Evolutionary conservation across 1,284 basidiomycete genomes (phyloP).

Genomic region (Cryptococcus floricola): DNA sequence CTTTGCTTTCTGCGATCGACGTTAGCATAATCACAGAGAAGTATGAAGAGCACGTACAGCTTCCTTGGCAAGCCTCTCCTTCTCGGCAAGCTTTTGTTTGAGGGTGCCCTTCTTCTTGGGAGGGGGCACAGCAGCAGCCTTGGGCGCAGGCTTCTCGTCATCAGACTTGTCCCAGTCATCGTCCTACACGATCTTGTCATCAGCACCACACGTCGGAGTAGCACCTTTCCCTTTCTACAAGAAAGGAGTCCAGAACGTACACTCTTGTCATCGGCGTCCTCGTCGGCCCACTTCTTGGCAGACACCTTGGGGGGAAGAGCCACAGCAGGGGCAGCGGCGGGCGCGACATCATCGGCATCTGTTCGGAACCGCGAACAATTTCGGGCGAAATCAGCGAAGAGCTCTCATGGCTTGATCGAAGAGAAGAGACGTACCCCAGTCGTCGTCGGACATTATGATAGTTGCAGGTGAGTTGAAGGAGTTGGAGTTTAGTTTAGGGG

Average conservation of each 20-base stretch:
- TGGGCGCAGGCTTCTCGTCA: slow-evolving; percentile 62
- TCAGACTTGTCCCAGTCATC: slow-evolving; percentile 91
- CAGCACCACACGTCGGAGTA: neutral
- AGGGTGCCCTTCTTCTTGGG: slow-evolving; percentile 85
- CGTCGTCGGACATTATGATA: slow-evolving; percentile 37
- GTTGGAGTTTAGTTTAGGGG: neutral
- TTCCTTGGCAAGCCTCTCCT: slow-evolving; percentile 58
- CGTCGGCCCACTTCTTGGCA: slow-evolving; percentile 66
- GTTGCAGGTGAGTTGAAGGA: neutral
- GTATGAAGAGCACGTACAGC: slow-evolving; percentile 27
- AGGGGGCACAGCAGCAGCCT: slow-evolving; percentile 63
- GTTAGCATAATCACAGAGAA: neutral
- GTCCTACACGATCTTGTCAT: slow-evolving; percentile 47
- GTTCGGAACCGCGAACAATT: neutral
- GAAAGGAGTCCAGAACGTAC: slow-evolving; percentile 31
- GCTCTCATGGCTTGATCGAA: neutral
- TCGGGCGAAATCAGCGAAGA: neutral
- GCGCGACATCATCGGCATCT: slow-evolving; percentile 54
- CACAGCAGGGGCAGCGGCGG: slow-evolving; percentile 49
- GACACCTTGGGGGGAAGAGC: slow-evolving; percentile 50
- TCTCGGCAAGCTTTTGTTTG: slow-evolving; percentile 84
- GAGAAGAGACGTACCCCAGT: slow-evolving; percentile 35
- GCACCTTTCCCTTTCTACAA: too few relatives aligned
- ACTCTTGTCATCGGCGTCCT: slow-evolving; percentile 71
- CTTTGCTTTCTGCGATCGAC: slow-evolving; percentile 6